Base-by-base conservation (phyloP, 306 rosid species). In the Sicyos edulis region DNA sequence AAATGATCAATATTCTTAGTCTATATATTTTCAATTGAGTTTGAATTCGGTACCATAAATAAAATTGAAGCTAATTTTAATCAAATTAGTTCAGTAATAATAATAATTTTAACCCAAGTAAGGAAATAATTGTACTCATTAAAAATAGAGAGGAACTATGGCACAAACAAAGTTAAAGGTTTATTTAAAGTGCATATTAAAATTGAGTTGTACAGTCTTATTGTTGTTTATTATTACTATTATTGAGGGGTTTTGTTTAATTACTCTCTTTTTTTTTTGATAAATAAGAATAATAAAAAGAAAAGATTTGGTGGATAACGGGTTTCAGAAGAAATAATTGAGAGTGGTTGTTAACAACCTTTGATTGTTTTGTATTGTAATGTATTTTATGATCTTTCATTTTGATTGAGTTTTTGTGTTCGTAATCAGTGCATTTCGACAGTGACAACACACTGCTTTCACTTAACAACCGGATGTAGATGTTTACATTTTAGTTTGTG, bases 241-340 rank as follows among this genome's bases (percentile, higher is more conserved):
- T 37, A 37, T 37, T 37, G 7, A 37, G 42, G 42, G 42, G 5
- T 6, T 37, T 37, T 37, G 7, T 4, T 37, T 37, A 6, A 62
- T 62, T 62, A 7, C 3, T 34, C 0, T 37, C 3, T 34, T 0
- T 37, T 63, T 34, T 37, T 0, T 1, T 0, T 16, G 8, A 37
- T 4, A 37, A 37, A 4, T 37, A 37, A 37, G 42, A 37, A 37
- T 37, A 62, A 37, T 37, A 37, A 37, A 37, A 37, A 37, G 5
- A 37, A 4, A 17, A 20, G 10, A 65, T 15, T 37, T 64, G 71
- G 54, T 44, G 32, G 79, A 52, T 76, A 84, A 81, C 80, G 81
- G 83, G 82, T 47, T 71, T 49, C 52, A 71, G 68, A 84, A 81
- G 85, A 74, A 81, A 76, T 57, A 60, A 66, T 54, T 63, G 76